phyloP scores from a whole-genome alignment of 1,139 yeast species.

The Zygoascus meyerae region DNA sequence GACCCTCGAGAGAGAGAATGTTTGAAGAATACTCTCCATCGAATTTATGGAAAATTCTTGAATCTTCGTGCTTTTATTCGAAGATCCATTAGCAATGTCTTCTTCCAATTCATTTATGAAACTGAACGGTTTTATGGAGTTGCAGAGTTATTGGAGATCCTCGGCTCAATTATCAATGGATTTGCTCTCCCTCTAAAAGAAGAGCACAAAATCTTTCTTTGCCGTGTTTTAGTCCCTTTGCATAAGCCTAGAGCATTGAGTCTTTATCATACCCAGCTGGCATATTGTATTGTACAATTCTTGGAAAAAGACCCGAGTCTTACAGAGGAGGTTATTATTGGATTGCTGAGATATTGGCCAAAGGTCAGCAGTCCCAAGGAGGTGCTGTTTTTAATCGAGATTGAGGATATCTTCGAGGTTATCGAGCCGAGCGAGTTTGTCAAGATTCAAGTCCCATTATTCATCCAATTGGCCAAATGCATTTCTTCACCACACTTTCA shows the following conservation, averaged over 20 bases:
- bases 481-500: slow-evolving; percentile 95
- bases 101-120: slow-evolving; percentile 88
- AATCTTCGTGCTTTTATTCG: slow-evolving; percentile 87
- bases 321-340: slow-evolving; percentile 94
- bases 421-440: slow-evolving; percentile 91
- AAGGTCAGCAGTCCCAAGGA: slow-evolving; percentile 93
- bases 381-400: slow-evolving; percentile 89
- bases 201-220: slow-evolving; percentile 87
- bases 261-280: slow-evolving; percentile 91
- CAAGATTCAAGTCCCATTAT: slow-evolving; percentile 87
- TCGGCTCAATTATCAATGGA: slow-evolving; percentile 95
- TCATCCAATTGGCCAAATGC: slow-evolving; percentile 91
- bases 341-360: slow-evolving; percentile 93
- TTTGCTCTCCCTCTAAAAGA: slow-evolving; percentile 96
- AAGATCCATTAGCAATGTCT: slow-evolving; percentile 85
- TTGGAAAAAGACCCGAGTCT: slow-evolving; percentile 86
- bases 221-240: slow-evolving; percentile 84
- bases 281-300: slow-evolving; percentile 95
- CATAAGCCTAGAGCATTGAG: slow-evolving; percentile 88
- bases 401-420: slow-evolving; percentile 94
- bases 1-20: slow-evolving; percentile 96
- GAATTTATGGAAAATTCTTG: slow-evolving; percentile 92
- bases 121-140: slow-evolving; percentile 95
- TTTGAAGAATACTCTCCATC: slow-evolving; percentile 86
- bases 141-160: slow-evolving; percentile 87